Evolutionary conservation across 1,139 yeast genomes (phyloP).

Genomic region (Pichia sp.): DNA sequence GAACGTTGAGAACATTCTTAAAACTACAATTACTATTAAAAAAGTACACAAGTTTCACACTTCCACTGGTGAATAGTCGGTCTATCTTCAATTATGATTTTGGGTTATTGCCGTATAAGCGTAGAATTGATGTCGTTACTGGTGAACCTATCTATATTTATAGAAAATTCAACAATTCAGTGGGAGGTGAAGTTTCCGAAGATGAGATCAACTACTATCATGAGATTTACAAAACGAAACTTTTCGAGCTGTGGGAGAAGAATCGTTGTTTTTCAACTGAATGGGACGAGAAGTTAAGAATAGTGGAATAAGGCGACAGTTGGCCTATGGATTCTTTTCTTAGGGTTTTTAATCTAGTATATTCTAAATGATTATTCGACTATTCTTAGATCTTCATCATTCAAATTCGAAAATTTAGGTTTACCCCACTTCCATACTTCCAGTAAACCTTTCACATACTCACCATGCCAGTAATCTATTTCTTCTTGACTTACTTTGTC

Average conservation of each 20-base stretch:
- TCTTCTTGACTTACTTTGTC: constrained; percentile 46
- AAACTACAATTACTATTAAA: constrained; percentile 71
- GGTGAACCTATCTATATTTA: constrained; percentile 62
- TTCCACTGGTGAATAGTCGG: constrained; percentile 91
- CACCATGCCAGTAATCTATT: constrained; percentile 66
- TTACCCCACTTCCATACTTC: constrained; percentile 69
- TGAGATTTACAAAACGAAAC: constrained; percentile 59
- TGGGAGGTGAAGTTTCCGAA: constrained; percentile 41
- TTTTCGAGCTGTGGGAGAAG: constrained; percentile 62
- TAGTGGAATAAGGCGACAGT: constrained; percentile 26
- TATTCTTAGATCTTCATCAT: constrained; percentile 27
- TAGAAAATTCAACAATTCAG: constrained; percentile 21
- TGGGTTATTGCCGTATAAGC: constrained; percentile 82
- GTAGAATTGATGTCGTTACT: constrained; percentile 71
- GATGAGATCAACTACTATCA: constrained; percentile 68
- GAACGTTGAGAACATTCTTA: constrained; percentile 4
- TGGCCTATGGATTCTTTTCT: background rate
- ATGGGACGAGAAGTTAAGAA: constrained; percentile 28
- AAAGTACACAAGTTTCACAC: constrained; percentile 67
- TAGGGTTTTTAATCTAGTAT: too few species aligned
- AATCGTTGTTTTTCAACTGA: constrained; percentile 49
- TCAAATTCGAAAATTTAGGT: constrained; percentile 38
- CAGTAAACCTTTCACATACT: constrained; percentile 66
- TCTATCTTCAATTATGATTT: constrained; percentile 90
- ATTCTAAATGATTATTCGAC: constrained; percentile 30